These are phyloP conservation scores for Cucurbita moschata DNA, from an alignment of 306 rosid species.

Conservation along the genomic window DNA sequence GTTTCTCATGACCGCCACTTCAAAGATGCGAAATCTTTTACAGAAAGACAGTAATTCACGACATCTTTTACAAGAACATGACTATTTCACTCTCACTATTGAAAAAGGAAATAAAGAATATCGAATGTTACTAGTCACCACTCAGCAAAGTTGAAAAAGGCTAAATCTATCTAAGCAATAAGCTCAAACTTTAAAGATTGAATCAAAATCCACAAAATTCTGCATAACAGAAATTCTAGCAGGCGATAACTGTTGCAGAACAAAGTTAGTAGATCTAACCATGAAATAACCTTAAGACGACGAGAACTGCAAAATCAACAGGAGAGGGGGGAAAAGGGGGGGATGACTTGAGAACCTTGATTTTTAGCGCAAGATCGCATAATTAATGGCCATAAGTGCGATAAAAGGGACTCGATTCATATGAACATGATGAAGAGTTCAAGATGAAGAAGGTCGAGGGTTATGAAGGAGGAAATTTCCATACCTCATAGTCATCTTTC, in stretches of 20 bases:
- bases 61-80: not conserved
- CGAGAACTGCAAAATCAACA: not conserved
- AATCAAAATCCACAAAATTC: not conserved
- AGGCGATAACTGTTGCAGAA: not conserved
- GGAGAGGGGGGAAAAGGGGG: not conserved
- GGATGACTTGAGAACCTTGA: not conserved
- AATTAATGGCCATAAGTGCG: not conserved
- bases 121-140: not conserved
- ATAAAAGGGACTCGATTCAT: not conserved
- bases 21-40: not conserved
- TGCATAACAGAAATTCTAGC: not conserved
- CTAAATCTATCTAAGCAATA: not conserved
- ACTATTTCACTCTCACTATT: not conserved
- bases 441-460: not conserved
- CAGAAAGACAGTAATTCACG: not conserved
- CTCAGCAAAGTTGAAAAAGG: not conserved
- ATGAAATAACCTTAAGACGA: not conserved
- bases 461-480: not conserved
- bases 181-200: not conserved
- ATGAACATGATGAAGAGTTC: not conserved
- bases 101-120: not conserved
- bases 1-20: not conserved
- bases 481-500: constrained; percentile 58
- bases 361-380: not conserved
- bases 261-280: not conserved